Conservation (phyloP, 495 filamentous ascomycete species). For the Hypoxylon lienhwacheense region DNA sequence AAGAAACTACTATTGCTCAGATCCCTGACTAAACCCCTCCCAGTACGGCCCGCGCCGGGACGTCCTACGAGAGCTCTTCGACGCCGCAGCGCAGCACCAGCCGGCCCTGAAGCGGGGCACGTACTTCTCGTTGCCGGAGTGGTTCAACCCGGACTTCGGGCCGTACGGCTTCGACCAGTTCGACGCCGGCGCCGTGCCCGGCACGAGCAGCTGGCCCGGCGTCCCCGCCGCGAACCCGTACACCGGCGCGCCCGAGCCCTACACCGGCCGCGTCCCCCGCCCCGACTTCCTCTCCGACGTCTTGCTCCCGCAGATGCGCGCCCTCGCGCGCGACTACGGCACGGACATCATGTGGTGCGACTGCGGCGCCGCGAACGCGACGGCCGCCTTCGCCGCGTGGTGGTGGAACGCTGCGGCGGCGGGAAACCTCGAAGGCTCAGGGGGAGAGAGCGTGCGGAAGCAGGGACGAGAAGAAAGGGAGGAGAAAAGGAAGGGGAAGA, state of each 20-base stretch:
- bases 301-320: slow-evolving; percentile 56
- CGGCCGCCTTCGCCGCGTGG: slow-evolving; percentile 48
- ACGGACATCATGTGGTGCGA: slow-evolving; percentile 64
- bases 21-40: no score
- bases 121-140: slow-evolving; percentile 59
- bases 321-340: slow-evolving; percentile 47
- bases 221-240: slow-evolving; percentile 53
- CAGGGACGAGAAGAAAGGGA: no score
- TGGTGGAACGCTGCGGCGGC: slow-evolving; percentile 50
- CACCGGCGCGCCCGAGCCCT: slow-evolving; percentile 49
- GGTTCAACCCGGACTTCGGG: slow-evolving; percentile 58
- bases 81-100: slow-evolving; percentile 52
- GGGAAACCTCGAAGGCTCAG: no score
- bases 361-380: slow-evolving; percentile 54
- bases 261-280: slow-evolving; percentile 51
- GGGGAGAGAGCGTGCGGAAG: no score
- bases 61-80: slow-evolving; percentile 52
- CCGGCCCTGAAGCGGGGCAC: slow-evolving; percentile 53
- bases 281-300: slow-evolving; percentile 53
- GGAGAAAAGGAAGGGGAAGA: no score
- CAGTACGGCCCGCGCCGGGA: slow-evolving; percentile 52
- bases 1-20: no score
- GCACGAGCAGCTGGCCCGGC: slow-evolving; percentile 35
- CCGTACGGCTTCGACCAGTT: slow-evolving; percentile 44
- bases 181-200: neutral